Conservation (phyloP, 2,329 filamentous ascomycete genomes). For the Calonectria ilicicola region DNA sequence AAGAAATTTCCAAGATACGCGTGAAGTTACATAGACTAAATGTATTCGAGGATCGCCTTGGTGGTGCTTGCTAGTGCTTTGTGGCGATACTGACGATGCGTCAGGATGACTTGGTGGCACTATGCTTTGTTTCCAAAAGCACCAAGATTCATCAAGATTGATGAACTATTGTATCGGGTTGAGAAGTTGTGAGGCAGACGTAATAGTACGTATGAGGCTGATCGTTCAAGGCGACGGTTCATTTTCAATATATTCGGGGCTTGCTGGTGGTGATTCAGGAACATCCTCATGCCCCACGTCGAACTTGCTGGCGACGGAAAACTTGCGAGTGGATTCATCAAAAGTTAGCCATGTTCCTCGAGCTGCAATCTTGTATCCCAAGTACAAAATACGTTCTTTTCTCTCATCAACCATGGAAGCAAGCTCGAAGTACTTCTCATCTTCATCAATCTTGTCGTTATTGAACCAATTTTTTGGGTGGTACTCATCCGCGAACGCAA, state of each 20-base stretch:
- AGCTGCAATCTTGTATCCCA: slow-evolving; percentile 62
- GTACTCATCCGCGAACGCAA: slow-evolving; percentile 70
- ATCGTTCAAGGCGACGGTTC: not conserved
- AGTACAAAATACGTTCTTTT: slow-evolving; percentile 69
- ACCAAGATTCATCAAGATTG: no score
- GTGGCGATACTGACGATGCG: no score
- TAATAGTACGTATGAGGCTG: not conserved
- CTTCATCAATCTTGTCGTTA: slow-evolving; percentile 71
- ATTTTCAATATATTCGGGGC: not conserved
- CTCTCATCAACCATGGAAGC: slow-evolving; percentile 69
- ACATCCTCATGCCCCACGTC: slow-evolving; percentile 48
- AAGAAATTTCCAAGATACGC: no score
- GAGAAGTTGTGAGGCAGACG: not conserved
- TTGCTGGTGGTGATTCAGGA: not conserved
- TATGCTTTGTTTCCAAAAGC: no score
- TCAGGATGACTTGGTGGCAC: no score
- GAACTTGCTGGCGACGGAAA: slow-evolving; percentile 53
- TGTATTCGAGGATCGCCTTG: no score
- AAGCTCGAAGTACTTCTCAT: slow-evolving; percentile 73
- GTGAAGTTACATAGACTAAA: no score
- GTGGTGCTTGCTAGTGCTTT: no score
- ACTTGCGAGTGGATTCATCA: slow-evolving; percentile 50
- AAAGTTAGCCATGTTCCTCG: slow-evolving; percentile 60
- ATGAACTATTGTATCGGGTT: no score
- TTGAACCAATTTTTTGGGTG: slow-evolving; percentile 71